A percentile compares a stretch with the other conserved stretches of the same genome.
These are phyloP conservation scores for Rostrohypoxylon terebratum DNA, from an alignment of 495 filamentous ascomycete species.

Conservation along the genomic window DNA sequence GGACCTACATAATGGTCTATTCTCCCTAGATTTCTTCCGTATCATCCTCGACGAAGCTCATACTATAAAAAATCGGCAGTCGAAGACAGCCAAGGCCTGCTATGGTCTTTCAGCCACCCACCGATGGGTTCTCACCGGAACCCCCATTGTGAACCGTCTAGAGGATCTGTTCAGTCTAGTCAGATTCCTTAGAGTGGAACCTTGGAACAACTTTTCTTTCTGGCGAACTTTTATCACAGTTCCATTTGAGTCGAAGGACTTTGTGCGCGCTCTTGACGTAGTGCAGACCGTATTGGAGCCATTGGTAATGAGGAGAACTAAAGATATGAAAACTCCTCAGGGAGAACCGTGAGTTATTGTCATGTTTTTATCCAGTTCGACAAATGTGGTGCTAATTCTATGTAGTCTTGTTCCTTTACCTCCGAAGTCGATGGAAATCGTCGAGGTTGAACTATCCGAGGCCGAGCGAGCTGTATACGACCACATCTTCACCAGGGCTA, in stretches of 20 bases:
- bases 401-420: constrained; percentile 79
- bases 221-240: constrained; percentile 99
- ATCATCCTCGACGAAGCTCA: constrained; percentile 97
- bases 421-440: constrained; percentile 81
- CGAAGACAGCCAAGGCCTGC: constrained; percentile 92
- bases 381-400: constrained; percentile 24
- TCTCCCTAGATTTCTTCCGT: constrained; percentile 92
- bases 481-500: constrained; percentile 84
- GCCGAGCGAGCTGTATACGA: constrained; percentile 92
- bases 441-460: constrained; percentile 84
- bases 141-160: constrained; percentile 94
- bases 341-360: constrained; percentile 68
- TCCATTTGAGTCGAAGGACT: constrained; percentile 95
- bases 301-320: constrained; percentile 92
- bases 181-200: constrained; percentile 90
- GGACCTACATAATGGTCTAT: constrained; percentile 76
- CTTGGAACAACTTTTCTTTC: constrained; percentile 98
- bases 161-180: constrained; percentile 98
- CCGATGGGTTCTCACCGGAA: constrained; percentile 94
- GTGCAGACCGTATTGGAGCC: constrained; percentile 97
- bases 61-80: constrained; percentile 88
- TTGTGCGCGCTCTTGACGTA: constrained; percentile 91
- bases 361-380: neutral
- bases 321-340: constrained; percentile 96
- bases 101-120: constrained; percentile 87